A percentile compares a stretch with the other conserved stretches of the same genome.
phyloP scores from a whole-genome alignment of 768 basidiomycete genomes.

The Russula sp. region DNA sequence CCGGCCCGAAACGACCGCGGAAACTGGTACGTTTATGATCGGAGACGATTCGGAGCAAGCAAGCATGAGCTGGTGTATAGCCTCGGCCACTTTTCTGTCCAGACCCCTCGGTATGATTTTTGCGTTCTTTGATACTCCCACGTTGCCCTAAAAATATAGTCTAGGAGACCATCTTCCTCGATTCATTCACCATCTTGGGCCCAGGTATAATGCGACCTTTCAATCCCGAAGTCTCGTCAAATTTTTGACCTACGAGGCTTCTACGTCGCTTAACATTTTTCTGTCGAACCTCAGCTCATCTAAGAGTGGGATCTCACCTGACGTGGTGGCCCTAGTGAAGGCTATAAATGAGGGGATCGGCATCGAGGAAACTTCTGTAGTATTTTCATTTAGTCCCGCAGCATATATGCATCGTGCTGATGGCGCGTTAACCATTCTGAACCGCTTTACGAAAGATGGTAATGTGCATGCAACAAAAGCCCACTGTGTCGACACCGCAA shows the following conservation, averaged over 20 bases:
- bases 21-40: constrained; percentile 47
- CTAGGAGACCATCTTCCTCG: constrained; percentile 68
- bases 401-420: constrained; percentile 28
- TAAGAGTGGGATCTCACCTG: constrained; percentile 36
- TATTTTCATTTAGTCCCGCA: constrained; percentile 42
- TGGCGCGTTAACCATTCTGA: constrained; percentile 16
- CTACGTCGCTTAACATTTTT: constrained; percentile 80
- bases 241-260: constrained; percentile 82
- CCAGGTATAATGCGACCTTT: constrained; percentile 71
- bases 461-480: constrained; percentile 61
- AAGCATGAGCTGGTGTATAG: constrained; percentile 63
- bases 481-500: constrained; percentile 63
- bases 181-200: constrained; percentile 78
- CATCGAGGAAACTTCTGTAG: constrained; percentile 40
- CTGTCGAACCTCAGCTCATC: constrained; percentile 48
- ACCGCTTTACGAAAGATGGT: constrained; percentile 39
- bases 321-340: constrained; percentile 45
- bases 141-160: constrained; percentile 6
- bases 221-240: constrained; percentile 66
- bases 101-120: constrained; percentile 50
- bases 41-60: constrained; percentile 50
- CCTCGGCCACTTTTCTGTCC: constrained; percentile 61
- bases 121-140: background rate
- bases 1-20: constrained; percentile 42
- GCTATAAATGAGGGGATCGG: constrained; percentile 51